Evolutionary conservation across 208 protist species (phyloP), one percentile per base, ranked within the genome.

Genomic region (Angomonas ambiguus): DNA sequence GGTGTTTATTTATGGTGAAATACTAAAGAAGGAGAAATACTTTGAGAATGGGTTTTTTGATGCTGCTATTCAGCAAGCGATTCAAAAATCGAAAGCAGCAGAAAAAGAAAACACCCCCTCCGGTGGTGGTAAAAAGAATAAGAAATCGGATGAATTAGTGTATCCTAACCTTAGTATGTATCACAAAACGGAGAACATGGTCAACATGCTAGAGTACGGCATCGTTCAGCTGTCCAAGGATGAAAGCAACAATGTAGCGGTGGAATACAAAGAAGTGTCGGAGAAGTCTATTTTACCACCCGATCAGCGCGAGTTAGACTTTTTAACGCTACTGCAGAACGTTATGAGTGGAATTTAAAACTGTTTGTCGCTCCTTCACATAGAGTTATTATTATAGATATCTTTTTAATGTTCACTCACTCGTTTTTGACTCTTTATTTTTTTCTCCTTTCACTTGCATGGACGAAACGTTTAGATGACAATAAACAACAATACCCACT

Each of bases 171-270:
- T 74, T 13, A 2, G 76, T 27, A 32, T 41, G 1, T 49, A 68
- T 24, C 73, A 69, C 45, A 71, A 85, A 51, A 20, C 32, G 34
- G 53, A 25, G 24, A 67, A 42, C 56, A 70, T 69, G 18, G 63
- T 53, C 38, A 48, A 66, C n/a, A 71, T 71, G 49, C 72, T 85
- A 33, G 85, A 95, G 71, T 95, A 92, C 67, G 88, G 88, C 58
- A 73, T 95, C 49, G 80, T 95, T 13, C 83, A 92, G 58, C 41
- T 95, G 34, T 42, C 68, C 35, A 95, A 95, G 72, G 71, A 75
- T 31, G 88, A 92, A 51, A 65, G 76, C 4, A 85, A 85, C 30
- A 70, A 41, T 0, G 85, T 92, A 11, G 72, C 68, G 61, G 79
- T 63, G 24, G 84, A 91, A 48, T 89, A 89, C 41, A 91, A 91